Base-by-base conservation (phyloP, 176 grass and related monocot species). In the Lolium perenne region DNA sequence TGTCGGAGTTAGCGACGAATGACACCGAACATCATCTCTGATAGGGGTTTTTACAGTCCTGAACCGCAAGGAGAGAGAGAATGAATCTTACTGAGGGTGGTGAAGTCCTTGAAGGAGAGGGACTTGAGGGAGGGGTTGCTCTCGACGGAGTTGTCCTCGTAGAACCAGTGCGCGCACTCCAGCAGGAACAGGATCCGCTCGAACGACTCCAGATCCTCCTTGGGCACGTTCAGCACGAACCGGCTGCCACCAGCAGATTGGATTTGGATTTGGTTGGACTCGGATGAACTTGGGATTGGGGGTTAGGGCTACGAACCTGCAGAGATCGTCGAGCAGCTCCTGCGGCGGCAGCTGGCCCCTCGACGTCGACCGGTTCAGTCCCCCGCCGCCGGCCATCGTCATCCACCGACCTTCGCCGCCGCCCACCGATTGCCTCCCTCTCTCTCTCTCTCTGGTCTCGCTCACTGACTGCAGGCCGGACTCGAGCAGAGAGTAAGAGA, bases 81-180 rank as follows among this genome's bases (percentile, higher is more conserved):
- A 29, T 12, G 35, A 23, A n/a, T 23, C 66, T 80, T 90, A 98
- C 94, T 98, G 68, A 98, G 89, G 63, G 89, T 81, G 26, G 94
- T 95, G 90, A 98, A 98, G 70, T 98, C 97, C 75, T 87, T 98
- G 88, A 96, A 98, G 74, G 97, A 96, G 80, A 98, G 92, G 79
- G 97, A 96, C 85, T 95, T 98, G 81, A 98, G 88, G 73, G 85
- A 88, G 38, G 93, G 92, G 82, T 96, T 94, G 85, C 96, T 88
- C 84, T 99, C 94, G 11, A 94, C 97, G 1, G 97, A 94, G 82
- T 99, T 99, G 77, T 99, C 97, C 84, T 96, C 94, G 53, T 99
- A 99, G 84, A 99, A 99, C 97, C 97, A 98, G 87, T 99, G 97
- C 15, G 94, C 94, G 86, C 94, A 90, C 89, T 98, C 97, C 76